Base-by-base conservation (phyloP, 371 early-diverging fungal species). In the Smittium culicis region DNA sequence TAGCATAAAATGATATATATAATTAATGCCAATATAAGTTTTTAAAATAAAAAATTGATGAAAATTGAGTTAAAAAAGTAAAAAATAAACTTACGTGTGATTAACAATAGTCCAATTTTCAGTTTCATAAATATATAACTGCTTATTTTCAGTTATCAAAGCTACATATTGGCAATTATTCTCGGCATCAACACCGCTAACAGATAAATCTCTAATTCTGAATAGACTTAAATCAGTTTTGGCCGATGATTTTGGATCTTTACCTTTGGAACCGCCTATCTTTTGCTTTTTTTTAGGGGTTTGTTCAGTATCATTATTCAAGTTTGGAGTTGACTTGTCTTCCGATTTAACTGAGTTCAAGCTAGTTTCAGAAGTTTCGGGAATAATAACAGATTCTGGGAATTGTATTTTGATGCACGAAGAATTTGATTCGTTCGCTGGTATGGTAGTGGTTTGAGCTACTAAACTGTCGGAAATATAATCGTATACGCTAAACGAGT, bases 101-200 rank as follows among this genome's bases (percentile, higher is more conserved):
- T 73, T 70, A 29, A 66, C 35, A 2, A 70, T 3, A 25, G 35
- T 67, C 89, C 90, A 90, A 54, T 72, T 70, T 1, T 69, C 78
- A n/a, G 84, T 82, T 67, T 83, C 75, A 83, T 87, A 91, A 35
- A 89, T 79, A 58, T 78, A 74, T 54, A 90, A 72, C 55, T 77
- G 67, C 75, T 91, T 91, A 71, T 89, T 86, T 54, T 84, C 84
- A n/a, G 86, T 86, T 62, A 82, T 82, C 3, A 82, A 78, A 11
- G 85, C 88, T 64, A 90, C 66, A 55, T 78, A 80, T 17, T 71
- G 64, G 5, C 5, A 45, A 45, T 45, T 20, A 45, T 45, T n/a
- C n/a, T n/a, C n/a, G n/a, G n/a, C n/a, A n/a, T n/a, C n/a, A n/a
- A n/a, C n/a, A n/a, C n/a, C 20, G 45, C 45, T 45, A 45, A 45